Conservation (phyloP, 2,329 filamentous ascomycete species). For the Capronia americana region DNA sequence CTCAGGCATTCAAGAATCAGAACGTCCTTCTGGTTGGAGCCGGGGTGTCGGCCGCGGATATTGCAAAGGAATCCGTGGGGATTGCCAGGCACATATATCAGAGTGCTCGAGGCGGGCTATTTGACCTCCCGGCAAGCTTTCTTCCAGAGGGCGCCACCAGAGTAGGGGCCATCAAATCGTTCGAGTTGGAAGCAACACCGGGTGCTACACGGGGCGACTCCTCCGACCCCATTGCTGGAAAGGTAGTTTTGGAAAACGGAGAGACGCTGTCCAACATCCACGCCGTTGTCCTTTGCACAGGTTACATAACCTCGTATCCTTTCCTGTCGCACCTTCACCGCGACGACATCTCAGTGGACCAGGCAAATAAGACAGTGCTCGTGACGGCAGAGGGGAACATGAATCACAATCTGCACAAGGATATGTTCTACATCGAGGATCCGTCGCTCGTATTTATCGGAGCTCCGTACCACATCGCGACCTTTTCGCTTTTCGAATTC, state of each 20-base stretch:
- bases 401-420: slow-evolving; percentile 71
- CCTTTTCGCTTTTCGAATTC: slow-evolving; percentile 73
- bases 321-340: slow-evolving; percentile 63
- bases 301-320: slow-evolving; percentile 71
- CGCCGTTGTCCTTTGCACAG: slow-evolving; percentile 69
- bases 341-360: slow-evolving; percentile 51
- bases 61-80: slow-evolving; percentile 58
- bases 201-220: slow-evolving; percentile 9
- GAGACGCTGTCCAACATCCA: slow-evolving; percentile 62
- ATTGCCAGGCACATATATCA: slow-evolving; percentile 57
- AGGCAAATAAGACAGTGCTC: slow-evolving; percentile 61
- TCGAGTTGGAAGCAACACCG: slow-evolving; percentile 43
- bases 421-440: slow-evolving; percentile 74
- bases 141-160: slow-evolving; percentile 62
- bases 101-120: slow-evolving; percentile 65
- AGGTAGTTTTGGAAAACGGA: slow-evolving; percentile 61
- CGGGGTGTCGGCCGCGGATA: slow-evolving; percentile 62
- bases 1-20: slow-evolving; percentile 59
- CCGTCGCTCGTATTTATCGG: slow-evolving; percentile 69
- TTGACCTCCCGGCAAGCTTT: slow-evolving; percentile 62
- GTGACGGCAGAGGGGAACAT: slow-evolving; percentile 67
- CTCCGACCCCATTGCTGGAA: slow-evolving; percentile 55
- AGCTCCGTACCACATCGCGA: slow-evolving; percentile 69
- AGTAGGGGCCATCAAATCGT: slow-evolving; percentile 60
- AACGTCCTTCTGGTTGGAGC: slow-evolving; percentile 64